Conservation (phyloP, 2,329 filamentous ascomycete genomes). For the Clarireedia monteithiana region DNA sequence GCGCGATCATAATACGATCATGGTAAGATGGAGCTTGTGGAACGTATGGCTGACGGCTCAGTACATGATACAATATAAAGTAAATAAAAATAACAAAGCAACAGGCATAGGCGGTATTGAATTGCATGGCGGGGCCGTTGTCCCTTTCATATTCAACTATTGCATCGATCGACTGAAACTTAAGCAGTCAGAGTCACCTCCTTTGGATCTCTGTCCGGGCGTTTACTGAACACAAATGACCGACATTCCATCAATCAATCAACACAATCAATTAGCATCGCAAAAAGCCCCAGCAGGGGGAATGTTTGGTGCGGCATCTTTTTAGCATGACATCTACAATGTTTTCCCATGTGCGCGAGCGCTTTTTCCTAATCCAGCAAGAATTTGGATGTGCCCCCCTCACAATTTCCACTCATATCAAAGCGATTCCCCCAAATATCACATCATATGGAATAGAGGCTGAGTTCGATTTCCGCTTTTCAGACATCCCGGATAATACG, state of each 20-base stretch:
- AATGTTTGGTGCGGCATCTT: background rate
- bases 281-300: background rate
- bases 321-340: background rate
- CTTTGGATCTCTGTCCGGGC: background rate
- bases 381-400: background rate
- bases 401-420: background rate
- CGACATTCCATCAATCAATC: background rate
- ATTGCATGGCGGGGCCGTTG: background rate
- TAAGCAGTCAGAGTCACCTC: slow-evolving; percentile 2
- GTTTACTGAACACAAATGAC: background rate
- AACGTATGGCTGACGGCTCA: slow-evolving; percentile 9
- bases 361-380: background rate
- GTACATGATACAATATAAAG: background rate
- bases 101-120: background rate
- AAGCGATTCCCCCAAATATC: background rate
- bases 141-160: background rate
- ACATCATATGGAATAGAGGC: background rate
- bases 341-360: background rate
- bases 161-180: slow-evolving; percentile 3
- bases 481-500: background rate
- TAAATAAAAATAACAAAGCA: background rate
- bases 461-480: background rate
- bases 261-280: background rate
- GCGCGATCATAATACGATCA: background rate
- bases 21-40: background rate